Conservation (phyloP, 805 yeast species). For the Jamesozyma piceae region DNA sequence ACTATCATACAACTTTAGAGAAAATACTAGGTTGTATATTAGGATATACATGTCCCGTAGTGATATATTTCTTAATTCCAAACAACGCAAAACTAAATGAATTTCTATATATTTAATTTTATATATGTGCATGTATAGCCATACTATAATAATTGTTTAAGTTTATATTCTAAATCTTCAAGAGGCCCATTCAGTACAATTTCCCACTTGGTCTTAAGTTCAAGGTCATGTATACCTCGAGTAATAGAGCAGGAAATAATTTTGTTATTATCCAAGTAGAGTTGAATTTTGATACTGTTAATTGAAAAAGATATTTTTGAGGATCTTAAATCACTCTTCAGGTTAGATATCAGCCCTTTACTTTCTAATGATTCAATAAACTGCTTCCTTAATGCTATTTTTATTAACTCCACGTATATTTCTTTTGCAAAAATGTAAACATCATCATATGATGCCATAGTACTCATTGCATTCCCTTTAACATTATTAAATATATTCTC, state of each 20-base stretch:
- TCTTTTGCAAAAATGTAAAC: constrained; percentile 23
- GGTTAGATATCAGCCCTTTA: constrained; percentile 8
- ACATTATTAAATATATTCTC: constrained; percentile 12
- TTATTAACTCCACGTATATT: constrained; percentile 15
- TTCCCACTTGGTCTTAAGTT: constrained; percentile 8
- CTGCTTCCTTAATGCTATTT: constrained; percentile 10
- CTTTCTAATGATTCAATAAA: constrained; percentile 11
- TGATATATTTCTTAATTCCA: constrained; percentile 35
- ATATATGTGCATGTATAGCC: neutral
- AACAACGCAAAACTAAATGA: constrained; percentile 4
- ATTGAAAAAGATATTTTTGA: constrained; percentile 11
- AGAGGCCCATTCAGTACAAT: constrained; percentile 19
- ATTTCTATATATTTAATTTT: constrained; percentile 2
- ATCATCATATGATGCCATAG: constrained; percentile 10
- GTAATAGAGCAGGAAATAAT: constrained; percentile 13
- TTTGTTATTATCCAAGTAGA: constrained; percentile 12
- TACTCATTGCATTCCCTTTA: too few species aligned
- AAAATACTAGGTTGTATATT: constrained; percentile 60
- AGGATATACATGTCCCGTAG: constrained; percentile 45
- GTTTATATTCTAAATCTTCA: constrained; percentile 11
- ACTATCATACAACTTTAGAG: constrained; percentile 74
- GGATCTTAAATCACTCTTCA: constrained; percentile 16
- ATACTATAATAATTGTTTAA: constrained; percentile 7
- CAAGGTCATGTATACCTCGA: constrained; percentile 5
- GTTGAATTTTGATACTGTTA: constrained; percentile 7